Evolutionary conservation across 2,329 filamentous ascomycete species (phyloP), one percentile per base, ranked within the genome.

Genomic region (Teratosphaeriaceae sp.): DNA sequence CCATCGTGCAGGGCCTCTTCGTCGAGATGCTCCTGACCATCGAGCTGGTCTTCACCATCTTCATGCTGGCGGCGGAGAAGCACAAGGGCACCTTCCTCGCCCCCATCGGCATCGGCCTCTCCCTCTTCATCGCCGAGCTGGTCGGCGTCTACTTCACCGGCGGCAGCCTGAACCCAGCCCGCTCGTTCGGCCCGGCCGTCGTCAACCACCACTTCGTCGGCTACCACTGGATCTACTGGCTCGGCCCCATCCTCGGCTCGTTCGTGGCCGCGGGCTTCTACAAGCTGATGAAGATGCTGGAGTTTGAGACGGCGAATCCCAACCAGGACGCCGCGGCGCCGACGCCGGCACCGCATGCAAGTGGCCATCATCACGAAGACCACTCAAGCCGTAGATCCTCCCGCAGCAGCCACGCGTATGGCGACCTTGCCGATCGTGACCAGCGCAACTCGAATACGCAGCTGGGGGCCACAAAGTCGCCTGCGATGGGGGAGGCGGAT

Each of bases 101-200:
- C 5, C 65, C 65, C 4, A 55, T 67, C 24, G 63, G 59, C 38
- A 58, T 88, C 52, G 68, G 69, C 3, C 60, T 71, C 22, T 58
- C 68, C 30, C 61, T 73, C 0, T 74, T 73, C 55, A 62, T 73
- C 37, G 65, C 68, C 21, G 67, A 73, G 45, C 55, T 74, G 47
- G 52, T 34, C 49, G 56, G 40, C 63, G 66, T 37, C 44, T 72
- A 49, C 46, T 59, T 56, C 46, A 59, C 56, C n/a, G 56, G 69
- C 57, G 45, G 67, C 63, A 58, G 53, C 40, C 49, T 64, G 19
- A 65, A 65, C 44, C 62, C 62, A 16, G 61, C 61, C 5, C 51
- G 62, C 27, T 61, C 58, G 1, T 63, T 65, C 46, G 62, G 61
- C 15, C 61, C 35, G 27, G 53, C 52, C 26, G 57, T 61, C 9